Percentiles rank a stretch among this genome's conserved stretches.
phyloP scores from a whole-genome alignment of 352 stramenopile species.

The Pythium angustatum region DNA sequence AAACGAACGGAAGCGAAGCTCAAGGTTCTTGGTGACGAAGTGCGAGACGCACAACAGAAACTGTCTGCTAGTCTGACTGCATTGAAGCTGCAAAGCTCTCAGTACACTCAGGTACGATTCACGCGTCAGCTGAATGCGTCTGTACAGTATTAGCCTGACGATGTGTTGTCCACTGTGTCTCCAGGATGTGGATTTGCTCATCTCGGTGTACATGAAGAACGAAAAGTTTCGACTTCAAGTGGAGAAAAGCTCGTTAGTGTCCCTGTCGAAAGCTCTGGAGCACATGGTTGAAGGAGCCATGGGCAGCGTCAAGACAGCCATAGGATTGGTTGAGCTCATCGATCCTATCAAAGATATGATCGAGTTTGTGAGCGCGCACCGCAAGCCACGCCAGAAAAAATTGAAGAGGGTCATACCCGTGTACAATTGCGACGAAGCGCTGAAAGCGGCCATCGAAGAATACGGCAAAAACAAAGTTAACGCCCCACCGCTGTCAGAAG shows the following conservation, averaged over 20 bases:
- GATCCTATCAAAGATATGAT: constrained; percentile 52
- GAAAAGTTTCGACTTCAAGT: constrained; percentile 85
- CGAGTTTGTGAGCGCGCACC: constrained; percentile 62
- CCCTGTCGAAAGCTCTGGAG: constrained; percentile 66
- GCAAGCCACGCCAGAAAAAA: constrained; percentile 43
- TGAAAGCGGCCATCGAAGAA: constrained; percentile 59
- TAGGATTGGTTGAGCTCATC: constrained; percentile 55
- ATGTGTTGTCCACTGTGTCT: neutral
- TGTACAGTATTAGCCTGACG: neutral
- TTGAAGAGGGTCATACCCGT: constrained; percentile 46
- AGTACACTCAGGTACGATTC: constrained; percentile 61
- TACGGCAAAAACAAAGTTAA: constrained; percentile 35
- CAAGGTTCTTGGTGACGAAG: constrained; percentile 39
- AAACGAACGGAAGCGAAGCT: constrained; percentile 30
- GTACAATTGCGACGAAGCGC: constrained; percentile 47
- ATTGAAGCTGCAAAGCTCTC: constrained; percentile 47
- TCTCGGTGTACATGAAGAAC: constrained; percentile 85
- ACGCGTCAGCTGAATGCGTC: neutral
- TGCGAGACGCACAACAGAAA: constrained; percentile 39
- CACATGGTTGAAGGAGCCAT: constrained; percentile 51
- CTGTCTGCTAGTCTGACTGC: constrained; percentile 18
- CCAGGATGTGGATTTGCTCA: constrained; percentile 74
- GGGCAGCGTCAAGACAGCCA: constrained; percentile 37
- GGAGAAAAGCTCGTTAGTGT: constrained; percentile 74
- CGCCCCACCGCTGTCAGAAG: constrained; percentile 20